Base-by-base conservation (phyloP, 495 filamentous ascomycete genomes). In the Polyplosphaeria fusca region DNA sequence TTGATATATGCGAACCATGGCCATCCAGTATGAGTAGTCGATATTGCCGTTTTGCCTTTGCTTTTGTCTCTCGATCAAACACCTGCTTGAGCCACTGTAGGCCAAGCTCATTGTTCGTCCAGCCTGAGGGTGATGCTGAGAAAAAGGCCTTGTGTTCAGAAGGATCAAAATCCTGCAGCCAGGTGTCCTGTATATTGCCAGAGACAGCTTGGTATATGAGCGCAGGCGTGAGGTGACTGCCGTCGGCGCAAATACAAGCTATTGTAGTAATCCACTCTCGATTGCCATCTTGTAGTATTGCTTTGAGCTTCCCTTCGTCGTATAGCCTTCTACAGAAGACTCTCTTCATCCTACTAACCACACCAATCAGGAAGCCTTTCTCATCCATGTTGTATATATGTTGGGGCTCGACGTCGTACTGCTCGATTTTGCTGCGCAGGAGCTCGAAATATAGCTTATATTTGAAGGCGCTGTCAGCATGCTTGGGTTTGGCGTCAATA, bases 311-410 rank as follows among this genome's bases (percentile, higher is more conserved):
- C 37, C 20, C 14, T 4, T n/a, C 11, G 7, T 32, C 16, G 37
- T 12, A 50, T 35, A 32, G 23, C 19, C 5, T 5, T 42, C 16
- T 9, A 42, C 7, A 14, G 19, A 42, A 50, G 11, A 50, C 13
- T 19, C 20, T 5, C 20, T 50, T 50, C 41, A 52, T 52, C 25
- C 41, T 52, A 20, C 5, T 20, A 5, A 52, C 18, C 4, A 40
- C 13, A 18, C 22, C 41, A 52, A 52, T 32, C 9, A 52, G 35
- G 41, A 52, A 41, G 4, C 30, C 35, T 22, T 52, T 40, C 22
- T 40, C 41, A 52, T 52, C 35, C 41, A 52, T 52, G 41, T 52
- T 52, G 41, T 52, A 52, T 5, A 20, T 52, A 41, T 52, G 9
- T 12, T 52, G 23, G 4, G n/a, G 35, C 20, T 38, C 5, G 13